Base-by-base conservation (phyloP, 768 basidiomycete species). In the Nevesoporus exiguus region DNA sequence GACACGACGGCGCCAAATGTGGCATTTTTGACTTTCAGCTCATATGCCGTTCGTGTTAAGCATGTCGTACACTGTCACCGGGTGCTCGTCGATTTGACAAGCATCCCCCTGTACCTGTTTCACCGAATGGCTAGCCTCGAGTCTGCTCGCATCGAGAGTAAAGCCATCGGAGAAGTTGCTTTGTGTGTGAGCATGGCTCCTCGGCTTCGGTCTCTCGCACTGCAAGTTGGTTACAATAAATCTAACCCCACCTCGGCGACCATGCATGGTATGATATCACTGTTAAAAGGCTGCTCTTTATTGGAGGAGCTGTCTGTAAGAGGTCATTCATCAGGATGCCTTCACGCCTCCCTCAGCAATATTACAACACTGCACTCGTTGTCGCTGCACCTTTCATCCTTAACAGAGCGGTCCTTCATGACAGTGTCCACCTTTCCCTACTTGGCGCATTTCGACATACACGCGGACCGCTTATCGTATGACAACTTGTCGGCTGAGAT, bases 371-470 rank as follows among this genome's bases (percentile, higher is more conserved):
- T 80, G 9, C 65, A 65, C 33, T 67, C 65, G 6, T 64, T 80
- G 25, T 74, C 73, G 14, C 68, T 80, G 31, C 72, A 73, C 22
- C 64, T 73, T 22, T 76, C 77, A 21, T 72, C 75, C 13, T 61
- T 80, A 49, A 69, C 70, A 21, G 64, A 54, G 15, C 66, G 69
- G 22, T 72, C 74, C 11, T 54, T 81, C 19, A 55, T 69, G 49
- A 67, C 73, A 3, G 60, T 80, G 37, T 69, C 71, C 19, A 53
- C 55, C 19, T 73, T 80, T 24, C 74, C 74, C 9, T 37, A 41
- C 29, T 72, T 81, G 51, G 52, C 51, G 21, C 66, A 77, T 39
- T 68, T 82, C 31, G 73, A 79, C 51, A 49, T 81, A 10, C 79
- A 82, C 50, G 76, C 73, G 2, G 66, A 71, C 10, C 71, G 72